These are phyloP conservation scores for Hypoxylon fragiforme DNA, from an alignment of 495 filamentous ascomycete species.

Conservation along the genomic window DNA sequence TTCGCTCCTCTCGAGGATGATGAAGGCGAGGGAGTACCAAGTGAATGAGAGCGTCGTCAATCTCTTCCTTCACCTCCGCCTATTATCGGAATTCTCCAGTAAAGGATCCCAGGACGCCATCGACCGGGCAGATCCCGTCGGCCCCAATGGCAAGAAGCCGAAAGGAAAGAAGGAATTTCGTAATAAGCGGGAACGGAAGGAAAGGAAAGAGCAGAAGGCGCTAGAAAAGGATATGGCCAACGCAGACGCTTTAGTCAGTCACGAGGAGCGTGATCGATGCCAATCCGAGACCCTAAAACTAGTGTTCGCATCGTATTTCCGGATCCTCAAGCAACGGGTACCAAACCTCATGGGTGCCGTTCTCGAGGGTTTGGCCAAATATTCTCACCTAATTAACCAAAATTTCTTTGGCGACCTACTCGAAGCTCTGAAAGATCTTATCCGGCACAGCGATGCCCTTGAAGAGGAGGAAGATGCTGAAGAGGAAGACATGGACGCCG, in stretches of 20 bases:
- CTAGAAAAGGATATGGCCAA: slow-evolving; percentile 92
- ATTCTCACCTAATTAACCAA: slow-evolving; percentile 95
- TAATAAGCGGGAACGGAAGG: slow-evolving; percentile 55
- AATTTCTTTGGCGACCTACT: slow-evolving; percentile 97
- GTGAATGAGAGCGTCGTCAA: slow-evolving; percentile 85
- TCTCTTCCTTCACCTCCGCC: slow-evolving; percentile 84
- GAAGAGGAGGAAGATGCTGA: slow-evolving; percentile 47
- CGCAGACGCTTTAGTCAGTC: slow-evolving; percentile 85
- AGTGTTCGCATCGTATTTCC: slow-evolving; percentile 93
- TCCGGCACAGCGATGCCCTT: slow-evolving; percentile 64
- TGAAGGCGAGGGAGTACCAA: slow-evolving; percentile 78
- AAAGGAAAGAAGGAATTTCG: slow-evolving; percentile 69
- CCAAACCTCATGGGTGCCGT: slow-evolving; percentile 89
- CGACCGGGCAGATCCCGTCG: slow-evolving; percentile 56
- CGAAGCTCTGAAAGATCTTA: slow-evolving; percentile 90
- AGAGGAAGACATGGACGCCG: slow-evolving; percentile 42
- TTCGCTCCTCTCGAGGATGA: slow-evolving; percentile 85
- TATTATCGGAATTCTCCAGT: slow-evolving; percentile 81
- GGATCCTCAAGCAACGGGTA: slow-evolving; percentile 81
- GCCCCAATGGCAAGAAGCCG: slow-evolving; percentile 59
- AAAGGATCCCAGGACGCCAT: slow-evolving; percentile 78
- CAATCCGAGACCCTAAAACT: slow-evolving; percentile 94
- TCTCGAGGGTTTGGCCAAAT: slow-evolving; percentile 84
- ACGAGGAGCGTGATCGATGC: slow-evolving; percentile 89
- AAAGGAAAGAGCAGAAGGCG: slow-evolving; percentile 77